Evolutionary conservation across 2,329 filamentous ascomycete species (phyloP).

Genomic region (Penicillium decumbens): DNA sequence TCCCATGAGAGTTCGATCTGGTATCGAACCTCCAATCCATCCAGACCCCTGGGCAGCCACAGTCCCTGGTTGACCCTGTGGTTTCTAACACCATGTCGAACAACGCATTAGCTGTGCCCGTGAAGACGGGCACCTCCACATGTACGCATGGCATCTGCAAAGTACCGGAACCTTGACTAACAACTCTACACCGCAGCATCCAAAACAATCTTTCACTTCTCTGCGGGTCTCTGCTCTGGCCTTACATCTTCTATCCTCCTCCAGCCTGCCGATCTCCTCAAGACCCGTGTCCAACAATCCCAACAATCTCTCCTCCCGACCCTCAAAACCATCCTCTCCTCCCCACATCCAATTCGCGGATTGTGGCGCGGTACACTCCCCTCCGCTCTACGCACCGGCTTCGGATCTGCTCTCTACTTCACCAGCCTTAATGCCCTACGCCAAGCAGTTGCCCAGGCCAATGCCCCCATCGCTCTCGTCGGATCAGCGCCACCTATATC

Average conservation of each 20-base stretch:
- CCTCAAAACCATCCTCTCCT: constrained; percentile 64
- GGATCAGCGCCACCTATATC: constrained; percentile 29
- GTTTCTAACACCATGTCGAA: constrained; percentile 27
- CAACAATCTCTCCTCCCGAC: constrained; percentile 61
- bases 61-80: constrained; percentile 4
- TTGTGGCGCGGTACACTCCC: constrained; percentile 93
- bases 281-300: constrained; percentile 91
- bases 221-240: constrained; percentile 81
- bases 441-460: constrained; percentile 54
- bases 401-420: constrained; percentile 93
- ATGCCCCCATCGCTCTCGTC: constrained; percentile 40
- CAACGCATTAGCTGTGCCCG: constrained; percentile 28
- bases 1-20: constrained; percentile 8
- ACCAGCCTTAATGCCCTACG: constrained; percentile 78
- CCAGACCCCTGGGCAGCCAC: not conserved
- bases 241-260: constrained; percentile 82
- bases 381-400: constrained; percentile 86
- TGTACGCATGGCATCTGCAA: constrained; percentile 19
- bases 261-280: constrained; percentile 92
- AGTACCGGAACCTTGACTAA: not conserved
- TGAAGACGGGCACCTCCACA: constrained; percentile 28
- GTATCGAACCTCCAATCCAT: constrained; percentile 5
- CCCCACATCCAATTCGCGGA: constrained; percentile 61
- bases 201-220: constrained; percentile 68
- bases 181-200: constrained; percentile 26